Evolutionary conservation across 768 basidiomycete genomes (phyloP).

Genomic region (Pleurotus pulmonarius): DNA sequence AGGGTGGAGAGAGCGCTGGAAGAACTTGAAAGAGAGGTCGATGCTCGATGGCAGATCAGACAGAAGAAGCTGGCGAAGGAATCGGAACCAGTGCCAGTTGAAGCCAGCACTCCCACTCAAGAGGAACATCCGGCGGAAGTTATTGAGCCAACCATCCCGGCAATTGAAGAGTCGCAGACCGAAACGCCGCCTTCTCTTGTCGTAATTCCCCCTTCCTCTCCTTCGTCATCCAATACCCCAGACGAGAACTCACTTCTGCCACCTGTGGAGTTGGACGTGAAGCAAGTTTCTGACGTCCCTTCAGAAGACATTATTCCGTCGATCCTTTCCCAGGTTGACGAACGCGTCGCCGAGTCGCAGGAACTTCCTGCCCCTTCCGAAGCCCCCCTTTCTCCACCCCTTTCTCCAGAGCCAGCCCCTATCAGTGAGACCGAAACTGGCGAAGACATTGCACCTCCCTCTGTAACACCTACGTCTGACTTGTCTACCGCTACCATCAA

Average conservation of each 20-base stretch:
- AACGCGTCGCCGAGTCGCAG: background rate
- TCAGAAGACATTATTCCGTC: background rate
- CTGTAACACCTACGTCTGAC: background rate
- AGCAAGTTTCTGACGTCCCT: background rate
- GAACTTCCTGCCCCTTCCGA: background rate
- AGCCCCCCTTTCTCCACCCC: background rate
- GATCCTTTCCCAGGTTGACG: background rate
- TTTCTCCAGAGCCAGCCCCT: too few relatives aligned
- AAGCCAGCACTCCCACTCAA: too few relatives aligned
- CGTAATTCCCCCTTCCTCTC: too few relatives aligned
- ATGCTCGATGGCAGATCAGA: constrained; percentile 30
- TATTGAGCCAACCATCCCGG: too few relatives aligned
- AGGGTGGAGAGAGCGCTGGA: constrained; percentile 55
- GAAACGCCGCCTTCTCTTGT: too few relatives aligned
- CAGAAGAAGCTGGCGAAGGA: constrained; percentile 8
- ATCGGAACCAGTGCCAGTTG: background rate
- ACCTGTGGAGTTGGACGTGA: background rate
- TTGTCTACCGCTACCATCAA: constrained; percentile 19
- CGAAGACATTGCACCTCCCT: background rate
- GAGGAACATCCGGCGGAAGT: too few relatives aligned
- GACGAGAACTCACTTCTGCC: background rate
- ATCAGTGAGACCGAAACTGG: background rate
- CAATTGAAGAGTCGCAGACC: too few relatives aligned
- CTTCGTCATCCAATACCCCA: too few relatives aligned
- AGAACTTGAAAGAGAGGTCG: constrained; percentile 46